A percentile compares a stretch with the other conserved stretches of the same genome.
These are phyloP conservation scores for Boletus tylopilopsis DNA, from an alignment of 768 basidiomycete genomes.

Conservation along the genomic window DNA sequence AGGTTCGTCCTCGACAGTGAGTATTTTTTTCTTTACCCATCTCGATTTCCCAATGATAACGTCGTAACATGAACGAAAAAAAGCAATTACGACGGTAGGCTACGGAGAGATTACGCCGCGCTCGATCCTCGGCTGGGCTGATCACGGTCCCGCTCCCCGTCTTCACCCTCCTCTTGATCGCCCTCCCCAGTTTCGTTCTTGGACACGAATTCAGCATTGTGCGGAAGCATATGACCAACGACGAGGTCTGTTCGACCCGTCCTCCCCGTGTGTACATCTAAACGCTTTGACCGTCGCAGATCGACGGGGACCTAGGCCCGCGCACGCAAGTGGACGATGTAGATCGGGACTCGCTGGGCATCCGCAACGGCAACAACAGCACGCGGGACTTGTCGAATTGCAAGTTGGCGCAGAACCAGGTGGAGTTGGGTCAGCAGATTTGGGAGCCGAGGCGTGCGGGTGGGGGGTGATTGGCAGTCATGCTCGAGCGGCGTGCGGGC, in stretches of 20 bases:
- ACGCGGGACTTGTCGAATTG: constrained; percentile 49
- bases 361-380: too few relatives aligned
- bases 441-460: constrained; percentile 46
- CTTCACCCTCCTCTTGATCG: constrained; percentile 85
- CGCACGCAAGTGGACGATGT: too few relatives aligned
- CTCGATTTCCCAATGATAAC: too few relatives aligned
- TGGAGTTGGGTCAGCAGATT: constrained; percentile 64
- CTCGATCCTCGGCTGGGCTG: constrained; percentile 80
- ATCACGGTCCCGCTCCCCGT: constrained; percentile 83
- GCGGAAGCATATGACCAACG: constrained; percentile 75
- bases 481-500: constrained; percentile 10
- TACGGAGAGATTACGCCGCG: constrained; percentile 92
- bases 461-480: constrained; percentile 38
- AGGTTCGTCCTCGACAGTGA: constrained; percentile 78
- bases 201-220: constrained; percentile 88
- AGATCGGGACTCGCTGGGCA: too few relatives aligned
- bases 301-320: neutral
- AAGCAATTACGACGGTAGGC: constrained; percentile 85
- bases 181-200: constrained; percentile 87
- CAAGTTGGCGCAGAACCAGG: constrained; percentile 64
- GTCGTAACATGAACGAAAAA: neutral
- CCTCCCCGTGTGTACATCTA: neutral
- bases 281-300: neutral
- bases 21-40: constrained; percentile 31
- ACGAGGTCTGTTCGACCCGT: constrained; percentile 33